A percentile compares a stretch with the other conserved stretches of the same genome.
phyloP scores from a whole-genome alignment of 768 basidiomycete species.

The Pleurotus tuoliensis region DNA sequence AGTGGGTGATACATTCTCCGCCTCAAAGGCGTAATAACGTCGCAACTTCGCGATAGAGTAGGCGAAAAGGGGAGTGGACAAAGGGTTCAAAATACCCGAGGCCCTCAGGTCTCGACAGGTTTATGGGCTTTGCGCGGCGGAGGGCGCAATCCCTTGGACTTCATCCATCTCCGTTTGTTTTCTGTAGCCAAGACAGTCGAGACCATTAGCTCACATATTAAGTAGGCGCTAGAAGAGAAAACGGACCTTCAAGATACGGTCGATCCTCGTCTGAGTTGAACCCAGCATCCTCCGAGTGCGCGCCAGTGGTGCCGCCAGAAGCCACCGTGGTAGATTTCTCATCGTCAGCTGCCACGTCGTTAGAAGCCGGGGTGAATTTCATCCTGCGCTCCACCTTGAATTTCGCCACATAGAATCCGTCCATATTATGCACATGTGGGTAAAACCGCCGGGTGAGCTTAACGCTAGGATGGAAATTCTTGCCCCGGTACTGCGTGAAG shows the following conservation, averaged over 20 bases:
- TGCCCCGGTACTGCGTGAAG: constrained; percentile 87
- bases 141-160: constrained; percentile 68
- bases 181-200: neutral
- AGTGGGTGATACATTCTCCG: neutral
- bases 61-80: neutral
- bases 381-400: constrained; percentile 86
- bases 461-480: constrained; percentile 78
- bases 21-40: neutral
- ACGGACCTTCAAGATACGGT: constrained; percentile 75
- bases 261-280: constrained; percentile 80
- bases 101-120: constrained; percentile 20
- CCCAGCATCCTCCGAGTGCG: constrained; percentile 37
- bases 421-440: constrained; percentile 99
- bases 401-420: constrained; percentile 98
- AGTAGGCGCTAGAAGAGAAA: constrained; percentile 8
- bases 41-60: no score
- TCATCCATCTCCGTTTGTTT: constrained; percentile 65
- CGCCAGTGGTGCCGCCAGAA: constrained; percentile 5
- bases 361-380: constrained; percentile 37
- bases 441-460: constrained; percentile 86
- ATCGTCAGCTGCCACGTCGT: constrained; percentile 25
- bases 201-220: neutral
- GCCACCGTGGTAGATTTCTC: constrained; percentile 22
- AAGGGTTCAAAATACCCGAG: constrained; percentile 13
- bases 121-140: constrained; percentile 44